Conservation (phyloP, 768 basidiomycete genomes). For the Panus rudis region DNA sequence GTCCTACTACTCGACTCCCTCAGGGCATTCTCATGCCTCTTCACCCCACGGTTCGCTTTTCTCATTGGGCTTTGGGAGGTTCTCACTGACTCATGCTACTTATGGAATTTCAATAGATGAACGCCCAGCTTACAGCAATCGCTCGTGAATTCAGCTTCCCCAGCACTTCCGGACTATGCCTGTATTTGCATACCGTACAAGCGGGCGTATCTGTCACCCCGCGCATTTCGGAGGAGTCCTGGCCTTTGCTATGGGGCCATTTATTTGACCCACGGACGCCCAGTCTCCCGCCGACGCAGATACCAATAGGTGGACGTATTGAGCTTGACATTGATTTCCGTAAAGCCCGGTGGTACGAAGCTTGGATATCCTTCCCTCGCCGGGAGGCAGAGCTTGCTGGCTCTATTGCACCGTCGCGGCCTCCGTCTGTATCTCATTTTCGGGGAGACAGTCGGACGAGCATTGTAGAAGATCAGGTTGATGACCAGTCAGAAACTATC, state of each 20-base stretch:
- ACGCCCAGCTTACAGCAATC: constrained; percentile 69
- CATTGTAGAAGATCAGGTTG: constrained; percentile 32
- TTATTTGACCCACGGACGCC: constrained; percentile 39
- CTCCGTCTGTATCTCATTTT: constrained; percentile 43
- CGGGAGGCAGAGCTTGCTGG: constrained; percentile 37
- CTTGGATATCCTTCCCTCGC: constrained; percentile 52
- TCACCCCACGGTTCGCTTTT: constrained; percentile 57
- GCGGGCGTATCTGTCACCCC: constrained; percentile 51
- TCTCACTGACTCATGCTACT: too few species aligned
- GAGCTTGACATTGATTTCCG: constrained; percentile 82
- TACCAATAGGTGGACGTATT: constrained; percentile 69
- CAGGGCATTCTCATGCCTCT: constrained; percentile 73
- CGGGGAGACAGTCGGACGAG: constrained; percentile 49
- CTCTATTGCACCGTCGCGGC: constrained; percentile 29
- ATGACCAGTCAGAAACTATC: constrained; percentile 26
- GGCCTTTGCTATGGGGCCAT: constrained; percentile 66
- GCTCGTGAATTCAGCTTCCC: constrained; percentile 80
- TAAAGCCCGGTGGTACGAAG: constrained; percentile 71
- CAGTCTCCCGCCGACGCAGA: constrained; percentile 25
- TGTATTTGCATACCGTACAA: constrained; percentile 66
- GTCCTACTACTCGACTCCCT: constrained; percentile 52
- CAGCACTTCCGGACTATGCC: constrained; percentile 64
- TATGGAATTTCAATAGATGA: constrained; percentile 62
- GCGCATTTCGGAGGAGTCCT: constrained; percentile 71
- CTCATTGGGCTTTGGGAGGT: constrained; percentile 1